Evolutionary conservation across 2,329 filamentous ascomycete genomes (phyloP), one percentile per base, ranked within the genome.

Genomic region (Mycosphaerella arachidis): DNA sequence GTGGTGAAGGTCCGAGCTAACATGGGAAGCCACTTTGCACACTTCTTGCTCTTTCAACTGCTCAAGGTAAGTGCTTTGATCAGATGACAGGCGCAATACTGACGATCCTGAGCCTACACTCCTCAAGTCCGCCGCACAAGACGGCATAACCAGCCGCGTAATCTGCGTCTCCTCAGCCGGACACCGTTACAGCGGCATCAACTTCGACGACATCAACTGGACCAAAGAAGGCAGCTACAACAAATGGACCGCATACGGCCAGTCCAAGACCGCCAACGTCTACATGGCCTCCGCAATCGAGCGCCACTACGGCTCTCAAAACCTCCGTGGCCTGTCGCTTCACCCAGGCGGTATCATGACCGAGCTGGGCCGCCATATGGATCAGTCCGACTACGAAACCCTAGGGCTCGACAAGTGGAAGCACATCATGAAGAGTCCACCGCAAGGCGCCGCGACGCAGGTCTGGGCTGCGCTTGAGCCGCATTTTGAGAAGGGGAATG

Each of bases 1-100:
- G 7, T 8, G 8, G 7, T 35, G 31, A 12, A 35, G 2, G 12
- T 35, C 8, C 31, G 12, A 64, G 66, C 68, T 0, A 81, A 84
- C 55, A 78, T 84, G 78, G 75, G 13, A 84, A 84, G 16, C 67
- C 78, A 84, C 64, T 71, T 86, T 1, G 76, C 72, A 6, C 81
- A 84, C 63, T 85, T 84, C 71, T 75, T 84, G 0, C 74, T 85
- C 13, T 80, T 82, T 60, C 73, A 81, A 29, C 74, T 83, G 1
- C 72, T 85, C 30, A 78, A 78, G 27, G 46, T 50, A 27, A 18
- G 40, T 43, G 2, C 4, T n/a, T 4, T 1, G 16, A 10, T 16
- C 35, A 43, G 13, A n/a, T n/a, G 5, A 5, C 16, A 2, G 13
- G 8, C 16, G 13, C 40, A 7, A 43, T 18, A 1, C 40, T 43